Base-by-base conservation (phyloP, 2,329 filamentous ascomycete genomes). In the Exserohilum rostratum region DNA sequence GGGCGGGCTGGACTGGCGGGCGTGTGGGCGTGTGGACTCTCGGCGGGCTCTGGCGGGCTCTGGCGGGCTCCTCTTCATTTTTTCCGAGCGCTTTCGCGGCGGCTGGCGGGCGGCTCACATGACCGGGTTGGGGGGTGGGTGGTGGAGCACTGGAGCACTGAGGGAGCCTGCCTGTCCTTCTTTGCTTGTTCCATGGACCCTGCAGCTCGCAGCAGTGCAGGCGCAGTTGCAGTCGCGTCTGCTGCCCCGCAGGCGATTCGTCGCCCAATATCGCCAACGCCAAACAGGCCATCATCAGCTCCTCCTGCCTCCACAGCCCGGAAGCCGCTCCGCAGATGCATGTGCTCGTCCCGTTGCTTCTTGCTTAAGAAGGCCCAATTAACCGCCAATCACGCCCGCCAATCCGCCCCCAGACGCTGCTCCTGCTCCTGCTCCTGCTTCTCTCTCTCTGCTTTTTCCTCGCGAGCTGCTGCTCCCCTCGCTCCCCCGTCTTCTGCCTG, bases 381-480 rank as follows among this genome's bases (percentile, higher is more conserved):
- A 55, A 50, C 62, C 60, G 60, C 65, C 64, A 67, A 67, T 66
- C 55, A 65, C 56, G 42, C n/a, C 44, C 12, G 20, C 50, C 30
- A 49, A 35, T 11, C 15, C 42, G 27, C 39, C 37, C 42, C 27
- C 39, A 37, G 29, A n/a, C 33, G 33, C 33, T n/a, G 31, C 43
- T 34, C 34, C 33, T 25, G 22, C 22, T 25, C 4, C 22, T 25
- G n/a, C n/a, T n/a, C n/a, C n/a, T n/a, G n/a, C n/a, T 7, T 38
- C 47, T 50, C 25, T 25, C 25, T 18, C n/a, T 35, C 30, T 34
- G 20, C 44, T 47, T 30, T 35, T 29, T 46, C 22, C 29, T n/a
- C n/a, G 12, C 13, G n/a, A n/a, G n/a, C 17, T 33, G 15, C 42
- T 17, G 22, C 17, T 13, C 31, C 12, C 47, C 25, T 39, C 33